These are phyloP conservation scores for Pseudogymnoascus sp. DNA, from an alignment of 2,329 filamentous ascomycete genomes.

Conservation along the genomic window DNA sequence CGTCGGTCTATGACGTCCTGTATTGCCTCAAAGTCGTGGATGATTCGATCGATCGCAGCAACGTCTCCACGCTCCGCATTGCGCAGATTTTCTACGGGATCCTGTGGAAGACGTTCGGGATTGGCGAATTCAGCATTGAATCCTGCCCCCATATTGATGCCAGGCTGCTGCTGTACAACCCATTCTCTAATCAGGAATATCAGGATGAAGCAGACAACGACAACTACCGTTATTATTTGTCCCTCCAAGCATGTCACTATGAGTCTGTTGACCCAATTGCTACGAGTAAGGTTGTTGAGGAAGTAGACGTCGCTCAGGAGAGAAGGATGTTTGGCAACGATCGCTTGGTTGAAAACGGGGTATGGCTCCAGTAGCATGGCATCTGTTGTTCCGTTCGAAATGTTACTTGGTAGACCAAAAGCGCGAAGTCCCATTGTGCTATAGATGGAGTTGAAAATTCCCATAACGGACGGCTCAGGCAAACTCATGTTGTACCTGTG, in stretches of 20 bases:
- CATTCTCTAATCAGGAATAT: slow-evolving; percentile 95
- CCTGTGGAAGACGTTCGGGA: slow-evolving; percentile 27
- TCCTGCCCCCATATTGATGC: slow-evolving; percentile 67
- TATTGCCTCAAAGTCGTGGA: slow-evolving; percentile 9
- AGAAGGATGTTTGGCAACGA: slow-evolving; percentile 27
- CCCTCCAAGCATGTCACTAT: slow-evolving; percentile 82
- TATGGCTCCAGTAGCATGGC: not conserved
- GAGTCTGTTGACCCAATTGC: slow-evolving; percentile 63
- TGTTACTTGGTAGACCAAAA: not conserved
- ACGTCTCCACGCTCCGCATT: not conserved
- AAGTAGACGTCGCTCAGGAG: slow-evolving; percentile 50
- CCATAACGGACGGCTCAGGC: not conserved
- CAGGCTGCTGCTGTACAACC: slow-evolving; percentile 94
- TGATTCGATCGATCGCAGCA: slow-evolving; percentile 13
- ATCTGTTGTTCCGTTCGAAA: not conserved
- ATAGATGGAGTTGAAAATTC: not conserved
- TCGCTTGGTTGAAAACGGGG: not conserved
- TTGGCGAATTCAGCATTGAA: slow-evolving; percentile 47
- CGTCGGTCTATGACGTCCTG: not conserved
- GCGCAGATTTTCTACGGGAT: slow-evolving; percentile 11
- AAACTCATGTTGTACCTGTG: slow-evolving; percentile 1
- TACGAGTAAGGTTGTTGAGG: slow-evolving; percentile 56
- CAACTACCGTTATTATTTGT: slow-evolving; percentile 82
- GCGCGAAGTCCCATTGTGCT: not conserved
- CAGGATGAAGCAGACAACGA: slow-evolving; percentile 92